Evolutionary conservation across 331 rosid species (phyloP), one percentile per base, ranked within the genome.

Genomic region (Malus hybrid): DNA sequence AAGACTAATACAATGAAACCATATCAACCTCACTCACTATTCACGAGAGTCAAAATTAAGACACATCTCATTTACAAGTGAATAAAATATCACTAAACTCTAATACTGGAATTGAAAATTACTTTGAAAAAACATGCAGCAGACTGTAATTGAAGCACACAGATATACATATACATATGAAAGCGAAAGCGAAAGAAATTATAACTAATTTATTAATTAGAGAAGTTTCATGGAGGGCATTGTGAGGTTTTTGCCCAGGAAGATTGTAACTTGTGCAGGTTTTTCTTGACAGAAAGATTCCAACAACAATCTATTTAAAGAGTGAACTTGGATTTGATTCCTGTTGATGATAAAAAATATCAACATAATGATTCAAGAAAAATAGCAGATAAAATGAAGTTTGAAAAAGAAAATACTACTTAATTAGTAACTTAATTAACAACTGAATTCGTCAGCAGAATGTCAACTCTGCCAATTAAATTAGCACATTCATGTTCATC

Each of bases 251-350:
- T 65, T 5, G 12, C 20, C 77, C 7, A 22, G 76, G 79, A 74
- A 80, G 79, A 76, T 59, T 69, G 32, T 68, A 67, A 74, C 83
- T 69, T 16, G 79, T 74, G 48, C 71, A 69, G 83, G 57, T 60
- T 24, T 54, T 75, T 54, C 72, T 54, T 46, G 66, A 10, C 65
- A 48, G 8, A 74, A 33, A 33, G 27, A 16, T 65, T 20, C 71
- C 16, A 6, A 15, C n/a, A 27, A 22, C 39, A 5, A 73, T 61
- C 42, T 61, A 4, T 4, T 16, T 10, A 28, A 60, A 73, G 60
- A 39, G 77, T 59, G 69, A 73, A 59, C 14, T 57, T 7, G 39
- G 69, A 60, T 73, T 61, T 46, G 67, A 57, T 59, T 34, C 65
- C 44, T 1, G 24, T 22, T 39, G n/a, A 73, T 73, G 69, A 39